phyloP scores from a whole-genome alignment of 108 stramenopile species.

The Mediolabrus comicus region DNA sequence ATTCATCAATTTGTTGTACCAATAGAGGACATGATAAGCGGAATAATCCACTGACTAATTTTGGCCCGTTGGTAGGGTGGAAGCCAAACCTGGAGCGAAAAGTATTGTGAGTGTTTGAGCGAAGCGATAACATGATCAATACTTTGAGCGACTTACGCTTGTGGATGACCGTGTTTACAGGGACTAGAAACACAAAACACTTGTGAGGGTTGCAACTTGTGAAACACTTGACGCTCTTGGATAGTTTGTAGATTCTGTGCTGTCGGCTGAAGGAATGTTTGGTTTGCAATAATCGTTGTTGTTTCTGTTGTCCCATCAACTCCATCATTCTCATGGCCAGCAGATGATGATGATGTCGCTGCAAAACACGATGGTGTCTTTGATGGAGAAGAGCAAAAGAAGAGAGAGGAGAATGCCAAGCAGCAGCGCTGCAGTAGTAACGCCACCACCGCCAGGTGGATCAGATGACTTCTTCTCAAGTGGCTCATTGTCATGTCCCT shows the following conservation, averaged over 20 bases:
- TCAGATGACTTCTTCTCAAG: no score
- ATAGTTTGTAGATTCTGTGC: constrained; percentile 15
- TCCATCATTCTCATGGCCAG: background rate
- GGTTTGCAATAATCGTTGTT: constrained; percentile 24
- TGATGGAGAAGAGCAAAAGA: background rate
- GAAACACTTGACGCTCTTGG: constrained; percentile 10
- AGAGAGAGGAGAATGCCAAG: background rate
- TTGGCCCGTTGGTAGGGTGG: constrained; percentile 29
- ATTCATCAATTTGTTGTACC: constrained; percentile 29
- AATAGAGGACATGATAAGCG: constrained; percentile 30
- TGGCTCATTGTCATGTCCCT: no score
- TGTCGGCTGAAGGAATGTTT: constrained; percentile 22
- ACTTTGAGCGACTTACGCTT: no score
- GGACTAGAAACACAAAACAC: constrained; percentile 14
- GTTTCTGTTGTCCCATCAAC: background rate
- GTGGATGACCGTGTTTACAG: constrained; percentile 32
- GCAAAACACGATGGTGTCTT: background rate
- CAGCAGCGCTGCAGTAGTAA: background rate
- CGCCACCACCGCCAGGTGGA: background rate
- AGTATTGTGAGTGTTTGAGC: no score
- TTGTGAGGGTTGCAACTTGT: constrained; percentile 15
- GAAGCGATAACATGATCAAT: no score
- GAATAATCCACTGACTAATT: constrained; percentile 25
- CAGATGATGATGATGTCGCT: background rate
- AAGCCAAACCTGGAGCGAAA: no score